Conservation (phyloP, 1,284 basidiomycete genomes). For the Moesziomyces sp. region DNA sequence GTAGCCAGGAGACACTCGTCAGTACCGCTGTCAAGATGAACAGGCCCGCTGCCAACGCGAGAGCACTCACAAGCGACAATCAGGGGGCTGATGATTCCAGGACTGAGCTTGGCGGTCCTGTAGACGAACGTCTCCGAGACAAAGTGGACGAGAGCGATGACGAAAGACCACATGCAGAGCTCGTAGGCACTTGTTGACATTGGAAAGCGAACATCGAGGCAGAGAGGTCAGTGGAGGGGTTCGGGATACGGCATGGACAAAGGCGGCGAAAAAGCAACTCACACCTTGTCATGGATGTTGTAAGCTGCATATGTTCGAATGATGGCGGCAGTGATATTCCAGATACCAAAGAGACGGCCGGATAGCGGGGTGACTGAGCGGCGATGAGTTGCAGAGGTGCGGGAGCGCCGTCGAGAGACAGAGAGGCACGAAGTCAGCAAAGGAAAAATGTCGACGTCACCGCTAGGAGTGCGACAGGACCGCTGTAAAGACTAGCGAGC, state of each 20-base stretch:
- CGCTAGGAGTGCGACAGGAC: too few relatives aligned
- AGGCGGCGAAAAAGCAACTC: not conserved
- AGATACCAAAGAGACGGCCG: slow-evolving; percentile 62
- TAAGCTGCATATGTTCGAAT: slow-evolving; percentile 63
- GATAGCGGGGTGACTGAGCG: slow-evolving; percentile 60
- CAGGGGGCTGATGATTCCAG: slow-evolving; percentile 79
- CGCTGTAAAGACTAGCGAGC: not conserved
- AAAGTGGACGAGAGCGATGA: slow-evolving; percentile 90
- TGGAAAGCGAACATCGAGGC: not conserved
- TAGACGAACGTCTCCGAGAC: slow-evolving; percentile 85
- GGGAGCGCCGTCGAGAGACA: not conserved
- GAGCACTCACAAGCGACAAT: slow-evolving; percentile 82
- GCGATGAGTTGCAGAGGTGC: not conserved
- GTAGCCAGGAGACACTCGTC: not conserved
- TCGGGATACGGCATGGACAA: too few relatives aligned
- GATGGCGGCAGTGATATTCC: slow-evolving; percentile 64
- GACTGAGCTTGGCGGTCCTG: slow-evolving; percentile 76
- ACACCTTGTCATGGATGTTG: slow-evolving; percentile 60
- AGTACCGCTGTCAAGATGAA: not conserved
- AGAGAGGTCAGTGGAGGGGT: not conserved
- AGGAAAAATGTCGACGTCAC: not conserved
- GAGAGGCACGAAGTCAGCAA: not conserved
- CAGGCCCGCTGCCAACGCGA: not conserved
- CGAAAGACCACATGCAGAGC: slow-evolving; percentile 85
- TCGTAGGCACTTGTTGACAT: slow-evolving; percentile 73